Evolutionary conservation across 164 flowering plant genomes (phyloP).

Genomic region (Santalum album): DNA sequence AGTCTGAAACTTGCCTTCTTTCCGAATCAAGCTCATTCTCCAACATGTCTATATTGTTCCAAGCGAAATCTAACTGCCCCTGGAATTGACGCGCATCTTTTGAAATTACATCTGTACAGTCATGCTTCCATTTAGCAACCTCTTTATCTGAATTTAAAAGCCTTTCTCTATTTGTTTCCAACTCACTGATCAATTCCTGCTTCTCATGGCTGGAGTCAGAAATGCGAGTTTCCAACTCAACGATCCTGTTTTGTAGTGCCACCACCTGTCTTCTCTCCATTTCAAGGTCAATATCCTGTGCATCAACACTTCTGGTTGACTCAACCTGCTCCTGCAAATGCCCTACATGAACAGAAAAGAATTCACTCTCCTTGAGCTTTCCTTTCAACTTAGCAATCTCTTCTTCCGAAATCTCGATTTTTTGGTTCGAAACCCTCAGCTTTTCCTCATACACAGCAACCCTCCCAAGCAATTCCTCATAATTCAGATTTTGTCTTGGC

Average conservation of each 20-base stretch:
- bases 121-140: conserved; percentile 12
- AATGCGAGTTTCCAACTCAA: conserved; percentile 12
- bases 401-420: conserved; percentile 20
- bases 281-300: conserved; percentile 17
- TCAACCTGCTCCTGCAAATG: conserved; percentile 14
- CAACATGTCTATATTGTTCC: conserved; percentile 8
- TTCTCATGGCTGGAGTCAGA: conserved; percentile 9
- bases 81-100: conserved; percentile 1
- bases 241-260: conserved; percentile 14
- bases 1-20: conserved; percentile 10
- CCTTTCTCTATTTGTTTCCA: conserved; percentile 9
- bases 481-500: conserved; percentile 2
- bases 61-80: conserved; percentile 12
- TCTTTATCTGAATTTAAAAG: conserved; percentile 13
- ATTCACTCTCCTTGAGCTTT: conserved; percentile 14
- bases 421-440: conserved; percentile 11
- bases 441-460: conserved; percentile 16
- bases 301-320: conserved; percentile 5
- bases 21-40: conserved; percentile 13
- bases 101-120: conserved; percentile 2
- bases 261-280: conserved; percentile 10
- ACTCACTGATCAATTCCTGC: conserved; percentile 10
- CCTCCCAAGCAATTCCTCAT: conserved; percentile 14
- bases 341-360: neutral
- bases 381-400: conserved; percentile 16